Percentiles rank a stretch among this genome's conserved stretches.
These are phyloP conservation scores for Onygenales sp. DNA, from an alignment of 2,329 filamentous ascomycete genomes.

Conservation along the genomic window DNA sequence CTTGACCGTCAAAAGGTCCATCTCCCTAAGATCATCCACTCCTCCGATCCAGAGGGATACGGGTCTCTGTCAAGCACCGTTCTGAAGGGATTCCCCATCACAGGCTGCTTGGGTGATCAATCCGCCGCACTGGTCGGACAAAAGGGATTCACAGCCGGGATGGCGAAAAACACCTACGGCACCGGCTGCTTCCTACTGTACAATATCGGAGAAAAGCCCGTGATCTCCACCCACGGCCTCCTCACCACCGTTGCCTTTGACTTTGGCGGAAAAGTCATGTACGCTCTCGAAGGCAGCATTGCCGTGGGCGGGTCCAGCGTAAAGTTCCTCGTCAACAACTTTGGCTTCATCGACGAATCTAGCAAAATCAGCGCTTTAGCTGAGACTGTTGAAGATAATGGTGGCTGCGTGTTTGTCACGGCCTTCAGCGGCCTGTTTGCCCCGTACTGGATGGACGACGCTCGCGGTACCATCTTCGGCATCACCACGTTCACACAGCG, in stretches of 20 bases:
- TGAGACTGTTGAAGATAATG: slow-evolving; percentile 61
- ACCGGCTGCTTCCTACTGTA: slow-evolving; percentile 85
- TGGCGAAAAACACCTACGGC: slow-evolving; percentile 86
- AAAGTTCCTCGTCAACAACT: slow-evolving; percentile 61
- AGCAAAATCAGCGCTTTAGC: slow-evolving; percentile 57
- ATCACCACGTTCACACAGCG: slow-evolving; percentile 77
- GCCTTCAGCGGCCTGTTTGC: slow-evolving; percentile 87
- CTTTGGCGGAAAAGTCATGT: slow-evolving; percentile 60
- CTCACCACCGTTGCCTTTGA: slow-evolving; percentile 80
- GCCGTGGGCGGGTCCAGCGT: slow-evolving; percentile 76
- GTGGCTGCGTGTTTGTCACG: slow-evolving; percentile 78
- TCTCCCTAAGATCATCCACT: slow-evolving; percentile 75
- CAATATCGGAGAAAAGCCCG: slow-evolving; percentile 75
- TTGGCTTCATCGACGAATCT: slow-evolving; percentile 52
- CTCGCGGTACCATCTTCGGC: slow-evolving; percentile 75
- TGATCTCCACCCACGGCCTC: slow-evolving; percentile 74
- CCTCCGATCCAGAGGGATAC: slow-evolving; percentile 51
- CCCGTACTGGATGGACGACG: slow-evolving; percentile 92
- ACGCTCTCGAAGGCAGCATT: slow-evolving; percentile 76
- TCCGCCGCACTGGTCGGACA: slow-evolving; percentile 83
- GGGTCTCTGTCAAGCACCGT: slow-evolving; percentile 23
- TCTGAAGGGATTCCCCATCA: slow-evolving; percentile 44
- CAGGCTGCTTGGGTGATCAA: slow-evolving; percentile 78
- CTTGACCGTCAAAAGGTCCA: slow-evolving; percentile 59
- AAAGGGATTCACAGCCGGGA: slow-evolving; percentile 70